Percentiles rank a stretch among this genome's conserved stretches.
These are phyloP conservation scores for Camellia japonica DNA, from an alignment of 148 eudicot species.

Conservation along the genomic window DNA sequence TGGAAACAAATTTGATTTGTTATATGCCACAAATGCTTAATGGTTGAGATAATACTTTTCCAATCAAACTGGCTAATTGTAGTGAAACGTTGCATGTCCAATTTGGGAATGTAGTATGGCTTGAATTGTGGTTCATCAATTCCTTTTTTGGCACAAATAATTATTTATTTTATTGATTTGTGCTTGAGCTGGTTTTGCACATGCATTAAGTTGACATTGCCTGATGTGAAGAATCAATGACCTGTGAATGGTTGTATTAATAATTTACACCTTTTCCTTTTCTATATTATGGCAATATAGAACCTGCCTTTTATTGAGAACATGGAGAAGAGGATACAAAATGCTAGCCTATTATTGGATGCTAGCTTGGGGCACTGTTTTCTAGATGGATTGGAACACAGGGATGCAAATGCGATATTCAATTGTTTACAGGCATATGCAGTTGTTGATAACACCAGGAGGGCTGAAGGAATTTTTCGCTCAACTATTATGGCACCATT, in stretches of 20 bases:
- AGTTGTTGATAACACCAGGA: slow-evolving; percentile 79
- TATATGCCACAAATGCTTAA: background rate
- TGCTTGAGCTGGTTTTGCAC: slow-evolving; percentile 4
- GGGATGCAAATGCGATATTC: slow-evolving; percentile 83
- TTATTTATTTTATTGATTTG: background rate
- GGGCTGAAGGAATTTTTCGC: slow-evolving; percentile 90
- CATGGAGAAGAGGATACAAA: slow-evolving; percentile 93
- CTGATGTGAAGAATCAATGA: background rate
- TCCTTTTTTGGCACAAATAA: background rate
- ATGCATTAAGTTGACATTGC: background rate
- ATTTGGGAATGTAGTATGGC: background rate
- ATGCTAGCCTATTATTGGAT: slow-evolving; percentile 69
- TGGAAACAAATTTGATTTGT: background rate
- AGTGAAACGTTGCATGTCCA: background rate
- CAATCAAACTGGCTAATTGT: background rate
- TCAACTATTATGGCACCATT: slow-evolving; percentile 74
- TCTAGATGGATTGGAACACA: slow-evolving; percentile 84
- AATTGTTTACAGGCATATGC: slow-evolving; percentile 99
- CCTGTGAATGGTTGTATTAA: slow-evolving; percentile 2
- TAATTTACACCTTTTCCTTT: slow-evolving; percentile 25
- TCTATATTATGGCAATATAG: slow-evolving; percentile 83
- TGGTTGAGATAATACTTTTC: background rate
- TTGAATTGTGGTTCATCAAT: background rate
- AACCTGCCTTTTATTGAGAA: slow-evolving; percentile 94
- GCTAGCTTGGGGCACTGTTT: slow-evolving; percentile 93